Conservation (phyloP, 352 stramenopile genomes). For the Halophytophthora batemanensis region DNA sequence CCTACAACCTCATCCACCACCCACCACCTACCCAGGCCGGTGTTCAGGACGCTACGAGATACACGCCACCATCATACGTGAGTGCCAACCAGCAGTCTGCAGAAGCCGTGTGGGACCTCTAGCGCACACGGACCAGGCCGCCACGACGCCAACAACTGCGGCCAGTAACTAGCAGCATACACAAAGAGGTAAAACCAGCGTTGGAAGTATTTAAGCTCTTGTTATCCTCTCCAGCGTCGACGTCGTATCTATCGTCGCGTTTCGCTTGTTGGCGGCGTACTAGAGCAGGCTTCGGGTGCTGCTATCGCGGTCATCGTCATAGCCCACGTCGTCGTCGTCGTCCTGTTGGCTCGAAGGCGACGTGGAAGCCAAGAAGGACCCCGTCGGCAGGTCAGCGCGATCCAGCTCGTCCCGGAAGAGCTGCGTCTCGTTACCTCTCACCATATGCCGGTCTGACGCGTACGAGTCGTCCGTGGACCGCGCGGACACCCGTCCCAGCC, state of each 20-base stretch:
- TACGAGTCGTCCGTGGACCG: constrained; percentile 30
- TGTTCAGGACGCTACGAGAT: constrained; percentile 28
- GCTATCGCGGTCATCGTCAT: constrained; percentile 3
- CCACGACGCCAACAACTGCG: not conserved
- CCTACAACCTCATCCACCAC: constrained; percentile 70
- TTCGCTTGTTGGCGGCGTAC: too few relatives aligned
- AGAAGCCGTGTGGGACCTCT: constrained; percentile 79
- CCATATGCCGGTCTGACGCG: constrained; percentile 14
- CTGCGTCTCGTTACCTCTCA: constrained; percentile 11
- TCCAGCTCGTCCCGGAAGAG: constrained; percentile 34
- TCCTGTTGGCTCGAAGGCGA: constrained; percentile 12
- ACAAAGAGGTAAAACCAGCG: too few relatives aligned
- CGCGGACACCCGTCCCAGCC: constrained; percentile 17
- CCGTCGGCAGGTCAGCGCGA: constrained; percentile 5
- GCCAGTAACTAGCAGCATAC: not conserved
- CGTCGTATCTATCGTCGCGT: too few relatives aligned
- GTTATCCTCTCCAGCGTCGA: too few relatives aligned
- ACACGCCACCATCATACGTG: constrained; percentile 53
- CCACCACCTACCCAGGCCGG: constrained; percentile 9
- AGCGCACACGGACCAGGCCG: constrained; percentile 1
- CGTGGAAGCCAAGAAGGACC: constrained; percentile 14
- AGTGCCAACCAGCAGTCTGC: constrained; percentile 37
- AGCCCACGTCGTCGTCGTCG: constrained; percentile 8
- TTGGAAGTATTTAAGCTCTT: too few relatives aligned
- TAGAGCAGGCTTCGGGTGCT: constrained; percentile 17